Evolutionary conservation across 352 stramenopile genomes (phyloP), one percentile per base, ranked within the genome.

Genomic region (Blastocystis hominis): DNA sequence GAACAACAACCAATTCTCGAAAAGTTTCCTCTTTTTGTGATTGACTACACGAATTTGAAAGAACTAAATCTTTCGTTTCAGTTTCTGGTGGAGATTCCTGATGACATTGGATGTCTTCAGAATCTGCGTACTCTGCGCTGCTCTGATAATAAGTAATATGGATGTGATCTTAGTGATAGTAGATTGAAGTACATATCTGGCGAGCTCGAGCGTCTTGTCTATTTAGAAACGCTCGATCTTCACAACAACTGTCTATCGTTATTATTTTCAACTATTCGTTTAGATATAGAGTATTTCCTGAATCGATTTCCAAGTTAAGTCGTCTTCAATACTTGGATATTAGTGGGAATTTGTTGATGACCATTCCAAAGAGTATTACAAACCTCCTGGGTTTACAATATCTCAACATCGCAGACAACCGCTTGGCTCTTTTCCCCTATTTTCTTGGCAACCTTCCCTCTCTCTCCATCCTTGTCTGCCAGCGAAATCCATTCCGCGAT

Each of bases 321-420:
- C 38, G 38, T 53, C 44, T 84, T 0, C 30, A 47, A 24, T 61
- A 34, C 46, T 68, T 84, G 56, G 72, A 84, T 24, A 54, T 84
- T 13, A 84, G 72, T 47, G 72, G 72, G 5, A 84, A 84, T n/a
- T 42, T 47, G 1, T 4, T 84, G 17, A 13, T 64, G 9, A 44
- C 40, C 15, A 34, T 84, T 20, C 24, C 72, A 42, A 66, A 53
- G 1, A 54, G n/a, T 20, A 53, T 84, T 13, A 20, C 15, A 2
- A 34, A 61, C 40, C 72, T 84, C 7, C 30, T 84, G 9, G 62
- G 36, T 17, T 30, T 84, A 20, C 10, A 68, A 30, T 84, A 64
- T 46, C 17, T 84, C 47, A 84, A 84, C 55, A 53, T 84, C 68
- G 72, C 47, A 15, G 47, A 84, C 55, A 84, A 84, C 24, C 54